Evolutionary conservation across 495 filamentous ascomycete species (phyloP).

Genomic region (Talaromyces thailandensis): DNA sequence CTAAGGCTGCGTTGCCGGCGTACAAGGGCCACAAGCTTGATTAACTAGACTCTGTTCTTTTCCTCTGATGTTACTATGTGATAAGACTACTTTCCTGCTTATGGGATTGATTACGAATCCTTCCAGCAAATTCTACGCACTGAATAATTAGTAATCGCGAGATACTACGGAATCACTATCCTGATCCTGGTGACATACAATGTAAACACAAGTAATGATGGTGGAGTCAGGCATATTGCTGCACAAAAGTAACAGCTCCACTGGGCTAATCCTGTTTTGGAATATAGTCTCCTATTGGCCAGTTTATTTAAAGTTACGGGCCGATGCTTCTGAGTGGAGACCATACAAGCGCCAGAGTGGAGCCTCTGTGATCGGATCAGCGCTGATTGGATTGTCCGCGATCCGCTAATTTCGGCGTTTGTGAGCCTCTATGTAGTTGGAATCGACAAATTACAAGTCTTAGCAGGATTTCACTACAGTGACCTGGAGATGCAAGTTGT

Average conservation of each 20-base stretch:
- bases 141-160: not conserved
- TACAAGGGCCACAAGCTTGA: not conserved
- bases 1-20: not conserved
- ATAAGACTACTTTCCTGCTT: not conserved
- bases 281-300: slow-evolving; percentile 1
- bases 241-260: not conserved
- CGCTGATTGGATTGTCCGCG: not conserved
- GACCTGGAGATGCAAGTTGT: not conserved
- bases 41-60: not conserved
- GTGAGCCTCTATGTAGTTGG: not conserved
- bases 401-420: not conserved
- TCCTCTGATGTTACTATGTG: not conserved
- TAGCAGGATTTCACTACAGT: not conserved
- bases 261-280: not conserved
- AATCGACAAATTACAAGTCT: not conserved
- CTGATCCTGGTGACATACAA: not conserved
- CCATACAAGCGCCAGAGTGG: not conserved
- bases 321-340: not conserved
- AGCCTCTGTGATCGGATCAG: not conserved
- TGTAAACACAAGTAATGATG: not conserved
- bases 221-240: not conserved
- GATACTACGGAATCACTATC: not conserved
- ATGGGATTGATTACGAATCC: not conserved
- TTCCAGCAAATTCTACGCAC: not conserved
- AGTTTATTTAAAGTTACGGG: not conserved